Base-by-base conservation (phyloP, 2,329 filamentous ascomycete species). In the Cladosporium velox region DNA sequence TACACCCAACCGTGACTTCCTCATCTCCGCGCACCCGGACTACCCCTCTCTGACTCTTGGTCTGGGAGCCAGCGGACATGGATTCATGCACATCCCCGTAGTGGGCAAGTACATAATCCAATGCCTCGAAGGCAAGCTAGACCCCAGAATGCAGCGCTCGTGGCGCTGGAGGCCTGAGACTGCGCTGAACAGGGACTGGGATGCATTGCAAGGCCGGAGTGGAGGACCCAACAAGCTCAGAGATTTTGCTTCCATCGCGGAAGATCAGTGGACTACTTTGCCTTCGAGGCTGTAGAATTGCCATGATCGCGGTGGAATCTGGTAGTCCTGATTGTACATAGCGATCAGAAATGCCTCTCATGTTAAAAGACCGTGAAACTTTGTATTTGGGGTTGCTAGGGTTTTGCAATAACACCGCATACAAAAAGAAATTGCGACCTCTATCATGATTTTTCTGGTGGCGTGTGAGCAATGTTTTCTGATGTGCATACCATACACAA, bases 81-180 rank as follows among this genome's bases (percentile, higher is more conserved):
- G 81, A 2, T 86, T 84, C 68, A 85, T 83, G 78, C 80, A 83
- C 47, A 82, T 84, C 70, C 83, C 84, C 2, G 78, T 79, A 3
- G 80, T 86, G 51, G 85, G 85, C 0, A 75, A 78, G 4, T 80
- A 84, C 26, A 82, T 86, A 28, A 79, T 74, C 1, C 83, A 86
- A 72, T 78, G 78, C 4, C 61, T 86, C 49, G 81, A 85, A 66
- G 80, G 77, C 0, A 77, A 70, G 8, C 67, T 85, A 47, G 81
- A 84, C 49, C 72, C 71, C 8, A 77, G 77, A 58, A 70, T 85
- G 67, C 77, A 76, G 65, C 71, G 77, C 15, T 78, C 79, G 12
- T 81, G 84, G 68, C 74, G 81, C 59, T 86, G 85, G 84, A 75
- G 84, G 60, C 83, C 84, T 0, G 83, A 86, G 71, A 83, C 77